A percentile compares a stretch with the other conserved stretches of the same genome.
These are phyloP conservation scores for Hippophae gyantsensis DNA, from an alignment of 306 rosid species.

Conservation along the genomic window DNA sequence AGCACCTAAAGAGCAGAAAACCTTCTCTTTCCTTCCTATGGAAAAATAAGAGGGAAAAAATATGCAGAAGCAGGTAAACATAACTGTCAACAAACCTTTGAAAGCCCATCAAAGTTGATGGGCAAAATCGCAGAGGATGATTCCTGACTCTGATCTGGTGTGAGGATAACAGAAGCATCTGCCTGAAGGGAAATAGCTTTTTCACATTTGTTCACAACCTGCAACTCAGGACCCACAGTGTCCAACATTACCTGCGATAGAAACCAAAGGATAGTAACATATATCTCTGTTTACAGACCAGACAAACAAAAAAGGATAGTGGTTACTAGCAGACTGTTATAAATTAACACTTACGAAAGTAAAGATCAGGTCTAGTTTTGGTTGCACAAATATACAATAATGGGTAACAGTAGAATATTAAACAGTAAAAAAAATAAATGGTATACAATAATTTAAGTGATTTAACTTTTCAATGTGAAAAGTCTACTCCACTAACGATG, in stretches of 20 bases:
- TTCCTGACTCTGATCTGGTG: conserved; percentile 60
- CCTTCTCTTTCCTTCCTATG: too few species aligned
- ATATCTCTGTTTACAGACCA: conserved; percentile 11
- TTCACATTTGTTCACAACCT: conserved; percentile 61
- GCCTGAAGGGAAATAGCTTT: conserved; percentile 46
- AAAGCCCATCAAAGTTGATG: conserved; percentile 71
- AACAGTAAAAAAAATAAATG: too few species aligned
- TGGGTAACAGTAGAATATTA: too few species aligned
- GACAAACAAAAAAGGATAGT: neutral
- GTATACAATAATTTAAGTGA: too few species aligned
- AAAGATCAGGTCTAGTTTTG: too few species aligned
- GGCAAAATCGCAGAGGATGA: conserved; percentile 77
- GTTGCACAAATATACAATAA: too few species aligned
- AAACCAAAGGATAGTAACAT: neutral
- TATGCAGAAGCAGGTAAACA: neutral
- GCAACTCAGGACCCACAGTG: conserved; percentile 82
- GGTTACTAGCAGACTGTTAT: neutral
- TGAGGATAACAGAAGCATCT: conserved; percentile 55
- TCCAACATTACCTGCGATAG: conserved; percentile 68
- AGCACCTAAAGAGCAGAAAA: too few species aligned
- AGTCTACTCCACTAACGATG: too few species aligned
- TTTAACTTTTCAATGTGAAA: too few species aligned
- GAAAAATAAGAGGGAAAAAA: too few species aligned
- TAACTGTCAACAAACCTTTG: conserved; percentile 45
- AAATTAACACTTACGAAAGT: too few species aligned